Conservation (phyloP, 140 eudicot genomes). For the Bidens hawaiensis region DNA sequence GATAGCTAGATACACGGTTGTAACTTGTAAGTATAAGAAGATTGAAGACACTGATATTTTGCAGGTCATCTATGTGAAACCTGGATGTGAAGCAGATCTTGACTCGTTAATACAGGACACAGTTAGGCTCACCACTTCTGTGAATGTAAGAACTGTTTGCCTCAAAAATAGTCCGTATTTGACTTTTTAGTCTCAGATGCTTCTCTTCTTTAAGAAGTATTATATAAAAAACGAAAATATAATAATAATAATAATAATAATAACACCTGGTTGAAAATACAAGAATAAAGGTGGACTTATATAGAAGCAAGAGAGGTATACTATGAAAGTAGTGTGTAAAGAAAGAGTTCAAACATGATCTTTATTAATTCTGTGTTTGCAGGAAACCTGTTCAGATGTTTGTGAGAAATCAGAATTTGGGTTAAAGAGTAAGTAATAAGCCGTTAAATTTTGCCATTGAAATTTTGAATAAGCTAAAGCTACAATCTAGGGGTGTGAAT, state of each 20-base stretch:
- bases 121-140: constrained; percentile 62
- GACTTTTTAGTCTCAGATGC: constrained; percentile 2
- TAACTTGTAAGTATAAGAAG: constrained; percentile 1
- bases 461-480: not conserved
- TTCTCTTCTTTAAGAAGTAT: not conserved
- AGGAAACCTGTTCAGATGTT: constrained; percentile 86
- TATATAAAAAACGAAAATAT: not conserved
- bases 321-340: not conserved
- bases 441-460: not conserved
- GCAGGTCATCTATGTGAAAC: constrained; percentile 79
- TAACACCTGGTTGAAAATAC: not conserved
- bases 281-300: constrained; percentile 8
- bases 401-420: constrained; percentile 74
- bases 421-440: constrained; percentile 48
- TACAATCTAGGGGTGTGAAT: not conserved
- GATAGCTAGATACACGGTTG: not conserved
- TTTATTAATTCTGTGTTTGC: constrained; percentile 19
- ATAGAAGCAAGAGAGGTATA: not conserved
- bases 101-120: constrained; percentile 78
- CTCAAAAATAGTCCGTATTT: not conserved
- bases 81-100: constrained; percentile 85
- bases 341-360: constrained; percentile 1
- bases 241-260: not conserved
- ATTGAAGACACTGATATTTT: constrained; percentile 4
- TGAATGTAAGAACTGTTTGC: constrained; percentile 41